Base-by-base conservation (phyloP, 2,329 filamentous ascomycete species). In the Samsoniella hepiali region DNA sequence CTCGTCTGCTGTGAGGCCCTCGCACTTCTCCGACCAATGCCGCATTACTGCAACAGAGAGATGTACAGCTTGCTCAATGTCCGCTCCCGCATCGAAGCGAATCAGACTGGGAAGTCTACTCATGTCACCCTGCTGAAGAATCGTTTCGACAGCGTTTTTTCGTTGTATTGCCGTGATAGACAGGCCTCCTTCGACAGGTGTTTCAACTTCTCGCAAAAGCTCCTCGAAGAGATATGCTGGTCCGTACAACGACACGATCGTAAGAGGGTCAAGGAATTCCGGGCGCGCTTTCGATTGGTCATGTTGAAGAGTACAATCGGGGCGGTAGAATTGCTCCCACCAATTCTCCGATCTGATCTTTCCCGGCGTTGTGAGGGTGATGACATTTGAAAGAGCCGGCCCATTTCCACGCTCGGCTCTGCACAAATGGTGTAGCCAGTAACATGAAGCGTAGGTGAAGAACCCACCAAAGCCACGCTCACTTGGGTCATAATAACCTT, bases 371-470 rank as follows among this genome's bases (percentile, higher is more conserved):
- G 15, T n/a, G 17, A 53, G 50, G 17, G 31, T 36, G 50, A 53
- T 53, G 32, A 53, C 50, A 36, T 53, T 31, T 10, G 50, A 53
- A n/a, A 53, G 50, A 0, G 64, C 55, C 3, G 68, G 58, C 27
- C 68, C 64, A 1, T 53, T n/a, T 29, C 38, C 6, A 65, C 63
- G 58, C 70, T 61, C 27, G 66, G 50, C 31, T 53, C 22, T 65
- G 22, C 68, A 65, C 38, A 72, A 71, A 67, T 76, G 73, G 1
- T 74, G 66, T 3, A 70, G 34, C 73, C 74, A 77, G 51, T 75
- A 62, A 65, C 74, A 75, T 50, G 74, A 74, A 40, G 75, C 72
- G 60, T 77, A 77, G 56, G 71, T 68, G 58, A 76, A 76, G 62
- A 69, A 62, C 50, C 65, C 66, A 0, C 68, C 68, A 42, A 69